phyloP scores from a whole-genome alignment of 768 basidiomycete genomes.

The Hericium coralloides region DNA sequence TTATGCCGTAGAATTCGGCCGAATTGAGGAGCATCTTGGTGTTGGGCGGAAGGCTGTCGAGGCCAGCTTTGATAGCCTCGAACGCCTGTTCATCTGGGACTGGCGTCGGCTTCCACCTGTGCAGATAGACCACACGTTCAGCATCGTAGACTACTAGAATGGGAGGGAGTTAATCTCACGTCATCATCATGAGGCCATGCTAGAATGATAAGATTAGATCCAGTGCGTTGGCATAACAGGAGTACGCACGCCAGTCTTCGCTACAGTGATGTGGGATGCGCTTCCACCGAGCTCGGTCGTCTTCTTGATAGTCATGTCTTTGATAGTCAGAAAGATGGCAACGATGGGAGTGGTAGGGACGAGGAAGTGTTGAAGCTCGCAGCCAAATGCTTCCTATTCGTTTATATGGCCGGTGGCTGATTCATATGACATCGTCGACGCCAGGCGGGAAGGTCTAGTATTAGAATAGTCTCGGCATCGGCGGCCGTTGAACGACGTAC shows the following conservation, averaged over 20 bases:
- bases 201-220: constrained; percentile 13
- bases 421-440: no score
- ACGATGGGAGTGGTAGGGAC: no score
- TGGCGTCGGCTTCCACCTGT: constrained; percentile 18
- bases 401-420: no score
- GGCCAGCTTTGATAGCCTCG: constrained; percentile 46
- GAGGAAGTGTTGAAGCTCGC: no score
- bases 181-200: constrained; percentile 52
- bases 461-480: no score
- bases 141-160: neutral
- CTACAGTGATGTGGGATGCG: constrained; percentile 2
- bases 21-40: constrained; percentile 43
- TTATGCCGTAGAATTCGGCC: constrained; percentile 52
- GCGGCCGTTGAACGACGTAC: no score
- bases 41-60: constrained; percentile 33
- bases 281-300: constrained; percentile 31
- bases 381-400: no score
- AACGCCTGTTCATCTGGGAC: constrained; percentile 53
- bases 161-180: constrained; percentile 24
- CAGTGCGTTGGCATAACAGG: neutral
- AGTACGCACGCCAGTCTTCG: neutral
- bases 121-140: constrained; percentile 23
- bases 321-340: neutral
- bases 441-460: no score
- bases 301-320: constrained; percentile 20